phyloP scores from a whole-genome alignment of 371 early-diverging fungal genomes.

The Encephalitozoon romaleae region DNA sequence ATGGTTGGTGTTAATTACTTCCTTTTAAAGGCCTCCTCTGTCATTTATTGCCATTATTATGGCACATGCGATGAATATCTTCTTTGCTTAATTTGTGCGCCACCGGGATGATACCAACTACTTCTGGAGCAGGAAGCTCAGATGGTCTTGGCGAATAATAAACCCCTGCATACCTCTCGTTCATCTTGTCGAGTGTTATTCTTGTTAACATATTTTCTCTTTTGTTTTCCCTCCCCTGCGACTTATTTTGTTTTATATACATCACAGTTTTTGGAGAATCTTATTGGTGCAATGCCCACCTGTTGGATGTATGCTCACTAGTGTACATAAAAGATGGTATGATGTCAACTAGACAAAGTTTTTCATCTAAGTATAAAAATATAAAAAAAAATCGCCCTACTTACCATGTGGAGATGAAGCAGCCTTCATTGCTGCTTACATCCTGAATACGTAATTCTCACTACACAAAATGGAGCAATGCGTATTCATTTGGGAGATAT shows the following conservation, averaged over 20 bases:
- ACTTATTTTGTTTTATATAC: background rate
- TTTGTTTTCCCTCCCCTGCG: background rate
- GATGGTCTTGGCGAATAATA: background rate
- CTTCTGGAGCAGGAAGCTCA: background rate
- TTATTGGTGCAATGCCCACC: background rate
- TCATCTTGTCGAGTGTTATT: background rate
- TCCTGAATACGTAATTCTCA: background rate
- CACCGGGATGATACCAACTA: background rate
- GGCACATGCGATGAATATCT: background rate
- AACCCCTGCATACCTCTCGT: constrained; percentile 2
- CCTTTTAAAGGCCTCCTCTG: background rate
- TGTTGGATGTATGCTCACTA: background rate
- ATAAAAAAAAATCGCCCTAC: background rate
- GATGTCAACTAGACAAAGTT: background rate
- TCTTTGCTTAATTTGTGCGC: background rate
- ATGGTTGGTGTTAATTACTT: background rate
- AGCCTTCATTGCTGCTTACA: background rate
- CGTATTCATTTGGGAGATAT: background rate
- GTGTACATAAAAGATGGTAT: no score
- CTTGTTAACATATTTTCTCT: background rate
- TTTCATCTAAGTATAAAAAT: background rate
- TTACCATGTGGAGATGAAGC: constrained; percentile 2
- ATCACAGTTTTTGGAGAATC: background rate
- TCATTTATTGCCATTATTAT: background rate
- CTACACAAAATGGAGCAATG: constrained; percentile 11